A percentile compares a stretch with the other conserved stretches of the same genome.
These are phyloP conservation scores for Goffeauzyma gilvescens DNA, from an alignment of 768 basidiomycete genomes.

Conservation along the genomic window DNA sequence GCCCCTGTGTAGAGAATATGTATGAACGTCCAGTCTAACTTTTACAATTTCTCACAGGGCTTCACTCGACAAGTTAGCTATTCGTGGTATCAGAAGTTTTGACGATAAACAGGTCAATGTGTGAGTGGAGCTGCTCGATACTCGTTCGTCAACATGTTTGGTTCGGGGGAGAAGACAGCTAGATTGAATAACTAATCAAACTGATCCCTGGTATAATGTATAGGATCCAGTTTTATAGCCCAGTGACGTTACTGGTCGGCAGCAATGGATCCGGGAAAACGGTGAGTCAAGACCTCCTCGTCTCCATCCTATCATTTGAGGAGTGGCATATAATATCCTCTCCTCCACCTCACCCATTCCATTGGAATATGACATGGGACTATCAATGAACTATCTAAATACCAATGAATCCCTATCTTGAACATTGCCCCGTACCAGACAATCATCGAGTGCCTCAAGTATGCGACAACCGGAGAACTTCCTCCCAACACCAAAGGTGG, in stretches of 20 bases:
- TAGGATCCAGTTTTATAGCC: constrained; percentile 93
- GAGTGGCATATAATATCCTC: too few species aligned
- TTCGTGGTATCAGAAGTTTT: constrained; percentile 78
- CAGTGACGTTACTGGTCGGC: constrained; percentile 94
- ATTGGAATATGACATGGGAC: not conserved
- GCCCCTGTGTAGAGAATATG: too few species aligned
- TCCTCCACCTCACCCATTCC: not conserved
- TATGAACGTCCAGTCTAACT: too few species aligned
- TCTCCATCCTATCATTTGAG: too few species aligned
- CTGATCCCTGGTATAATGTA: too few species aligned
- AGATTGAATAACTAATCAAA: too few species aligned
- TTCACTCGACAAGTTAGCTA: constrained; percentile 74
- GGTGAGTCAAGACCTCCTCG: too few species aligned
- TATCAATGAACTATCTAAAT: too few species aligned
- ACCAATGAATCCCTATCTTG: too few species aligned
- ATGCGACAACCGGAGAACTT: constrained; percentile 93
- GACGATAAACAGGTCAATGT: constrained; percentile 85
- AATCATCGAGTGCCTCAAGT: constrained; percentile 97
- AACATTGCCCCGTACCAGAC: constrained; percentile 38
- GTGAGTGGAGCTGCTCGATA: too few species aligned
- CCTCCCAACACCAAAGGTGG: constrained; percentile 94
- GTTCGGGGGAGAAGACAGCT: too few species aligned
- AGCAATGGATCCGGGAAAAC: constrained; percentile 98
- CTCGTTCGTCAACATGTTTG: too few species aligned
- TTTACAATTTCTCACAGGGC: constrained; percentile 42